Base-by-base conservation (phyloP, 768 basidiomycete species). In the Hydnomerulius pinastri region DNA sequence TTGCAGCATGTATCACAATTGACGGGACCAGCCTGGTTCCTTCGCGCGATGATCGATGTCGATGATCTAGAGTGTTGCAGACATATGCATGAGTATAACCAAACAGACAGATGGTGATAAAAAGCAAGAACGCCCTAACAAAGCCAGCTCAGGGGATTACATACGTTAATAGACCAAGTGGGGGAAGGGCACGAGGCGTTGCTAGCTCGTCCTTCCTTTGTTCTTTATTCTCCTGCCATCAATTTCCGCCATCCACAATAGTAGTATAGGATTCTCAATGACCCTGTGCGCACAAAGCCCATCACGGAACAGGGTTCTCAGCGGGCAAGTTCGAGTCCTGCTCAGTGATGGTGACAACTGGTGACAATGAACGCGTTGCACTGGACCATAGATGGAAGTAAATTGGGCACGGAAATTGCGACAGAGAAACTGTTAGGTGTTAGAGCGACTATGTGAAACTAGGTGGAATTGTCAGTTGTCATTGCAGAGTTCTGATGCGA, bases 401-500 rank as follows among this genome's bases (percentile, higher is more conserved):
- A 33, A 33, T 33, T 6, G 12, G 32, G 4, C 32, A 33, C n/a
- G 15, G 32, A 33, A 33, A n/a, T 33, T 13, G n/a, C n/a, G 32
- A 33, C 12, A 32, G n/a, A n/a, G n/a, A n/a, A n/a, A n/a, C n/a
- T n/a, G n/a, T n/a, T n/a, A n/a, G n/a, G n/a, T n/a, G n/a, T n/a
- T n/a, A n/a, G n/a, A 18, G 24, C n/a, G 32, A 40, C 18, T 15
- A 36, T 39, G 30, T 10, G 4, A 64, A 55, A 60, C 60, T 60
- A 42, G 18, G 57, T 40, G 53, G 47, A 54, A 36, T 37, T 60
- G 33, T 27, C 55, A 29, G 33, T 43, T 47, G 42, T 56, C 57
- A 60, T 61, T 51, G 53, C 32, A 47, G 43, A 68, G 59, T 35
- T 56, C 59, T 49, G 64, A 54, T n/a, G 58, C 64, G 24, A 56